Conservation (phyloP, 2,329 filamentous ascomycete genomes). For the Aspergillus udagawae region DNA sequence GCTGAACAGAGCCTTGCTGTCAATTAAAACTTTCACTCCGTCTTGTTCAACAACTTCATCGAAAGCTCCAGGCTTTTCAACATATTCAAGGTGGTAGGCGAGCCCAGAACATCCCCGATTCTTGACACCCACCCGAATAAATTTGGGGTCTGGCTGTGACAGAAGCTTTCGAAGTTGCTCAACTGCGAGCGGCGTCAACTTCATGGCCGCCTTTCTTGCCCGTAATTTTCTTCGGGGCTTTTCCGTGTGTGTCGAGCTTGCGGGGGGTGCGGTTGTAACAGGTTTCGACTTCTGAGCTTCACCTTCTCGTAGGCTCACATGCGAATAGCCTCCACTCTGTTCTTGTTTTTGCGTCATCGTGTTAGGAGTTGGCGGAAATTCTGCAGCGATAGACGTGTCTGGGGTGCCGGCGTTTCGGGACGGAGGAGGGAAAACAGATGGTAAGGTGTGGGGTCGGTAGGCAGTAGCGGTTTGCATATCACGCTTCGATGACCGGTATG, state of each 20-base stretch:
- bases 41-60: slow-evolving; percentile 95
- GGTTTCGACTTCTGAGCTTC: slow-evolving; percentile 66
- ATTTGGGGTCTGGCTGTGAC: slow-evolving; percentile 80
- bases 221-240: slow-evolving; percentile 66
- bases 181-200: slow-evolving; percentile 74
- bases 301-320: slow-evolving; percentile 53
- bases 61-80: slow-evolving; percentile 81
- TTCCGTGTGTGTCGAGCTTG: slow-evolving; percentile 39
- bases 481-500: slow-evolving; percentile 51
- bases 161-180: slow-evolving; percentile 72
- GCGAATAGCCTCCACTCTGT: slow-evolving; percentile 29
- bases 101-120: slow-evolving; percentile 92
- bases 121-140: slow-evolving; percentile 90
- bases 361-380: slow-evolving; percentile 45
- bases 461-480: slow-evolving; percentile 64
- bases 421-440: slow-evolving; percentile 53
- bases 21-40: slow-evolving; percentile 90
- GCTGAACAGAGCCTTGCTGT: slow-evolving; percentile 95
- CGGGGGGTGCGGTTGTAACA: slow-evolving; percentile 30
- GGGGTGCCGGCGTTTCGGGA: slow-evolving; percentile 53
- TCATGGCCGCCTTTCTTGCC: slow-evolving; percentile 87
- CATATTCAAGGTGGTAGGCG: slow-evolving; percentile 90
- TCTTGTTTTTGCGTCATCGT: slow-evolving; percentile 42
- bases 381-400: slow-evolving; percentile 58
- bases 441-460: slow-evolving; percentile 59